phyloP scores from a whole-genome alignment of 2,329 filamentous ascomycete genomes.

The Pseudocercospora cruenta region DNA sequence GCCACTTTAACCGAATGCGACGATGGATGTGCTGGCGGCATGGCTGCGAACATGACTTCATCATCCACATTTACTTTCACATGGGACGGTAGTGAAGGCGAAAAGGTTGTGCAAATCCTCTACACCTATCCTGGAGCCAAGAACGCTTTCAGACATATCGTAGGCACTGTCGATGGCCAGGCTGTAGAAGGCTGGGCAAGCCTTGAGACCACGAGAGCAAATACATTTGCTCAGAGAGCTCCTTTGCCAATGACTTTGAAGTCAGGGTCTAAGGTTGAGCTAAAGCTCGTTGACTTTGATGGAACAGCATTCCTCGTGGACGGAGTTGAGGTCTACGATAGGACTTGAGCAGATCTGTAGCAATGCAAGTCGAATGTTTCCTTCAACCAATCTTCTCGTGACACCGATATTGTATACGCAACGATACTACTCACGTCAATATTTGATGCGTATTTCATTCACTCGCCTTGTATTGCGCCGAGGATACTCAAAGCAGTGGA shows the following conservation, averaged over 20 bases:
- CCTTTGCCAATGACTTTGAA: constrained; percentile 27
- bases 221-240: constrained; percentile 28
- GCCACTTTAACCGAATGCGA: constrained; percentile 24
- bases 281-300: constrained; percentile 28
- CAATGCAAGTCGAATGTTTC: not conserved
- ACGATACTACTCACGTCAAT: not conserved
- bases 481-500: not conserved
- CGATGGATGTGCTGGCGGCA: constrained; percentile 25
- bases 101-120: constrained; percentile 29
- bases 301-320: constrained; percentile 28
- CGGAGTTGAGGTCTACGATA: constrained; percentile 30
- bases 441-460: not conserved
- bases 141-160: constrained; percentile 31
- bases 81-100: constrained; percentile 24
- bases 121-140: constrained; percentile 33
- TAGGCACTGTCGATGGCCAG: constrained; percentile 26
- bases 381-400: too few relatives aligned
- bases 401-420: too few relatives aligned
- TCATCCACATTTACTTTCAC: constrained; percentile 28
- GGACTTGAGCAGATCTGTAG: not conserved
- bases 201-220: constrained; percentile 29
- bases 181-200: constrained; percentile 25
- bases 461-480: not conserved
- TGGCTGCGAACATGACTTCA: constrained; percentile 29
- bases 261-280: constrained; percentile 26